These are phyloP conservation scores for Exophiala spinifera DNA, from an alignment of 2,329 filamentous ascomycete genomes.

Conservation along the genomic window DNA sequence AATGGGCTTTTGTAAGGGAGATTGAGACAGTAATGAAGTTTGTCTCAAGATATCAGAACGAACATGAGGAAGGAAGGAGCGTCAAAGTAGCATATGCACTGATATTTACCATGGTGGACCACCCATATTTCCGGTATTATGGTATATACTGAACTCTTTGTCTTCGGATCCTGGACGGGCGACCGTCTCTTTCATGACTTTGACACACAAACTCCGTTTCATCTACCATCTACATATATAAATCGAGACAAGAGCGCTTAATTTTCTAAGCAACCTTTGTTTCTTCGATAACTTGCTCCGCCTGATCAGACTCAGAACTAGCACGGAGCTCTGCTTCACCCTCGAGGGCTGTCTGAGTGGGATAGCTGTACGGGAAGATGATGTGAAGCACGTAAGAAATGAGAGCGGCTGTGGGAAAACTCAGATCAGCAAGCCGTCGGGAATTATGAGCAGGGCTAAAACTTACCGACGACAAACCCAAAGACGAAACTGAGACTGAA, in stretches of 20 bases:
- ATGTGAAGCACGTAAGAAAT: constrained; percentile 9
- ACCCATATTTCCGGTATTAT: no score
- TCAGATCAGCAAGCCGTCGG: neutral
- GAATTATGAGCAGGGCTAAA: neutral
- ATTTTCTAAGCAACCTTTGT: neutral
- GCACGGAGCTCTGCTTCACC: neutral
- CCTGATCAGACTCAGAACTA: neutral
- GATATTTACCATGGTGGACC: no score
- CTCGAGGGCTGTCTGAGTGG: constrained; percentile 1
- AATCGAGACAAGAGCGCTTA: no score
- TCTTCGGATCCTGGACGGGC: no score
- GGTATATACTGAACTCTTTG: no score
- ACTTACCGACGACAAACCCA: constrained; percentile 33
- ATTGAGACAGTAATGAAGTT: neutral
- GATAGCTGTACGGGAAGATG: constrained; percentile 12
- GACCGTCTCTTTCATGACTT: no score
- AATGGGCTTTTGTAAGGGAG: neutral
- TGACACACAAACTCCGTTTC: no score
- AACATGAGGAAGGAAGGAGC: no score
- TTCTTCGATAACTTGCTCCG: neutral
- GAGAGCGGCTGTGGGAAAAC: neutral
- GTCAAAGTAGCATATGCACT: no score
- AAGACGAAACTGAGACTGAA: constrained; percentile 43
- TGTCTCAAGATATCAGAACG: no score
- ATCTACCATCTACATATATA: no score